Percentiles rank a stretch among this genome's conserved stretches.
Evolutionary conservation across 768 basidiomycete genomes (phyloP).

Genomic region (Collybiopsis confluens): DNA sequence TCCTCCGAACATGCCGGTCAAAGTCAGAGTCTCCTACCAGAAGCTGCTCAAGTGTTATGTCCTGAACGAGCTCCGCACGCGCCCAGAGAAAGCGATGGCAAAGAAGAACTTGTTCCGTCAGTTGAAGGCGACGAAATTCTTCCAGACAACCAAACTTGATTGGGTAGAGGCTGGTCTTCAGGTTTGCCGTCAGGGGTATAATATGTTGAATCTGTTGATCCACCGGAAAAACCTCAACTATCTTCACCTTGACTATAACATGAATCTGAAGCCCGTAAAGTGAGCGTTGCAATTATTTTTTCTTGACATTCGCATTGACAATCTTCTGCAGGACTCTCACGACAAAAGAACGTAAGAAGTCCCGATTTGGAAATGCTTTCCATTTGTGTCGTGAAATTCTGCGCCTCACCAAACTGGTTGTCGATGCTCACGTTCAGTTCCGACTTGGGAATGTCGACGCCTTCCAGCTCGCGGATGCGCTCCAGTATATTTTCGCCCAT

Average conservation of each 20-base stretch:
- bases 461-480: conserved; percentile 96
- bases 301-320: not conserved
- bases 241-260: conserved; percentile 94
- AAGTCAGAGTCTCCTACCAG: conserved; percentile 98
- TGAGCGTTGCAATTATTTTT: conserved; percentile 24
- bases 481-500: conserved; percentile 97
- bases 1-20: conserved; percentile 92
- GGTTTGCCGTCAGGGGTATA: conserved; percentile 98
- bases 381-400: conserved; percentile 97
- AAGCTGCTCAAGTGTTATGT: conserved; percentile 96
- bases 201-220: conserved; percentile 98
- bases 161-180: conserved; percentile 99
- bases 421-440: conserved; percentile 98
- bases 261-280: conserved; percentile 98
- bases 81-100: conserved; percentile 93
- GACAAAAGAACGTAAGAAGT: conserved; percentile 99
- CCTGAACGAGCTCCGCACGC: conserved; percentile 86
- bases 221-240: conserved; percentile 95
- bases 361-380: conserved; percentile 99
- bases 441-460: conserved; percentile 98
- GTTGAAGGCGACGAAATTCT: conserved; percentile 98
- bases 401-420: conserved; percentile 95
- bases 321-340: conserved; percentile 76
- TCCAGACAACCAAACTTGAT: conserved; percentile 96
- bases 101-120: conserved; percentile 97